Base-by-base conservation (phyloP, 2,329 filamentous ascomycete genomes). In the Daldinia eschscholtzii region DNA sequence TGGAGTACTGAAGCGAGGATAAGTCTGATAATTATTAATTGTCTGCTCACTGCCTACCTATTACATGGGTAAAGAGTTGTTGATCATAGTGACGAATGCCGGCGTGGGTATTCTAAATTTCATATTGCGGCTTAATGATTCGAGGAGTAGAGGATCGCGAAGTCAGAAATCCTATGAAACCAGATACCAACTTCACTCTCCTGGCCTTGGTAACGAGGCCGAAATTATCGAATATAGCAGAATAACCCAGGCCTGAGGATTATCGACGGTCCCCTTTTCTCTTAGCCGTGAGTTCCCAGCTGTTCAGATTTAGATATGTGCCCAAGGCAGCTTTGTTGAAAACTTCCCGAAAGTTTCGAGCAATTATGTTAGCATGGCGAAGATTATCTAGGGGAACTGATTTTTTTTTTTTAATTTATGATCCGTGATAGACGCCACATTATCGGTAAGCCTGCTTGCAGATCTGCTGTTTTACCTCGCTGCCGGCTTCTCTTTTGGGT, bases 401-500 rank as follows among this genome's bases (percentile, higher is more conserved):
- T 7, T 13, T 39, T 7, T 39, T 37, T 4, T n/a, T 10, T 6
- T 55, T 37, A 33, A 4, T 4, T n/a, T 6, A 23, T 37, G 20
- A 55, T 55, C 30, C 18, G 15, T 9, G n/a, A n/a, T 7, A n/a
- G 18, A 23, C n/a, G 33, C 20, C 13, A 37, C 52, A 39, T 37
- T 26, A 26, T 12, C 3, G 20, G 13, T 33, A 39, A 55, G 18
- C 12, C 30, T 23, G 33, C 39, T 26, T 55, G 52, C 1, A 26
- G 18, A 39, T 18, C 26, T n/a, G 3, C n/a, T 33, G 46, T 52
- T 35, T 39, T 20, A 28, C 52, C 10, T 55, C n/a, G 6, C 6
- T 42, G 35, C 15, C 37, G 37, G n/a, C 37, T 57, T 42, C 35
- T 57, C 23, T 57, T 42, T 39, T 57, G 10, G 53, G 20, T 28